A percentile compares a stretch with the other conserved stretches of the same genome.
Evolutionary conservation across 768 basidiomycete species (phyloP).

Genomic region (Holtermannia corniformis): DNA sequence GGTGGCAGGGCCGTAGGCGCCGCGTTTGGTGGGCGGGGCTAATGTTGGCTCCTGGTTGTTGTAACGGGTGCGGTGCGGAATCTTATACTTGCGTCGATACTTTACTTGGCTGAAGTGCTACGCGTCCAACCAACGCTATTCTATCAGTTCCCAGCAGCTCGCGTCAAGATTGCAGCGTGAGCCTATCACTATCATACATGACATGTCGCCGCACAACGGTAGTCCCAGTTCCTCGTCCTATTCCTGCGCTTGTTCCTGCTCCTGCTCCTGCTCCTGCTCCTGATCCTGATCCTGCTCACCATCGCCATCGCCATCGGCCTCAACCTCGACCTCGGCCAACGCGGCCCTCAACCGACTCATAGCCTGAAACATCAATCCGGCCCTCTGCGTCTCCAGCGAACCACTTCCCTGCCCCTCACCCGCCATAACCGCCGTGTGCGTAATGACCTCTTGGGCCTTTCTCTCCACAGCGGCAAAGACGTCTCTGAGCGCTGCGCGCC

Average conservation of each 20-base stretch:
- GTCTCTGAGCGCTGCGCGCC: slow-evolving; percentile 31
- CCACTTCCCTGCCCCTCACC: neutral
- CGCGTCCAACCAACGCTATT: too few species aligned
- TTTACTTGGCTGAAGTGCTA: too few species aligned
- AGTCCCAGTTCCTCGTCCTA: too few species aligned
- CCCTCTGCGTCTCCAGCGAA: slow-evolving; percentile 27
- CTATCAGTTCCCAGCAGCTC: too few species aligned
- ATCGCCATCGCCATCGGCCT: neutral
- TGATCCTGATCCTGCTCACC: neutral
- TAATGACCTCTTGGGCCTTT: slow-evolving; percentile 34
- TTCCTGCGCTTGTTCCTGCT: neutral
- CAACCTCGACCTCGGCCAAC: slow-evolving; percentile 35
- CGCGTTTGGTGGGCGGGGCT: slow-evolving; percentile 7
- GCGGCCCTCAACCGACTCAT: slow-evolving; percentile 32
- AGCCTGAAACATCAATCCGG: slow-evolving; percentile 36
- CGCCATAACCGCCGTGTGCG: neutral
- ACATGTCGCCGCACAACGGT: too few species aligned
- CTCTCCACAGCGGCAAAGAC: slow-evolving; percentile 26
- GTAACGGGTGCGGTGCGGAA: too few species aligned
- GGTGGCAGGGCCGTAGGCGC: slow-evolving; percentile 14
- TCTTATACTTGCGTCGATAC: too few species aligned
- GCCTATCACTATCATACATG: too few species aligned
- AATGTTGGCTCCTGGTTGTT: too few species aligned
- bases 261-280: too few species aligned
- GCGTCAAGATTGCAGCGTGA: too few species aligned